Base-by-base conservation (phyloP, 1,139 yeast species). In the Kazachstania sp. region DNA sequence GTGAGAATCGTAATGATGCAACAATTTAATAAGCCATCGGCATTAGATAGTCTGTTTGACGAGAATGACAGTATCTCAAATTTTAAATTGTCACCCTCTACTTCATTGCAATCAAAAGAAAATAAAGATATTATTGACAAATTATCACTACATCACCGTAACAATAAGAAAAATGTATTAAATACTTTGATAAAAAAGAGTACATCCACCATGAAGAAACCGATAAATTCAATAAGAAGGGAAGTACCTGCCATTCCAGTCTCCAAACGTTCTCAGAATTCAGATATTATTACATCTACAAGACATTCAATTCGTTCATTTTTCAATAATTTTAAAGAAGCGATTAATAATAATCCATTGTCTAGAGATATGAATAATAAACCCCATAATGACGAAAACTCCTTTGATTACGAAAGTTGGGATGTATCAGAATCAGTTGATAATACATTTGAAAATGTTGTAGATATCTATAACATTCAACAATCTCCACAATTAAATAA, bases 1-100 rank as follows among this genome's bases (percentile, higher is more conserved):
- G 11, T 6, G 36, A n/a, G 5, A 32, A 5, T n/a, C 15, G 20
- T 13, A 4, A 37, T 12, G 8, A 23, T 37, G 18, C 29, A 13
- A 20, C 23, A 28, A 4, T 15, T 32, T n/a, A 32, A 32, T 32
- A 28, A 28, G 16, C 41, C 16, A 28, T 16, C 23, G 28, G 32
- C 28, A 29, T 13, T 30, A 8, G 42, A 39, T 19, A 39, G 29
- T 20, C 29, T 41, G 16, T 28, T 32, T 7, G 15, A 20, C 35
- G 36, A 34, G 16, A 16, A 36, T 32, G 44, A 41, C 4, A 35
- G 35, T 3, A 41, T 41, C 9, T 41, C 44, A 35, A 34, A 41
- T 12, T 28, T 41, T 2, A 32, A 35, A 28, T 20, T 41, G 13
- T 41, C 44, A 20, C 44, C 44, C 16, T 12, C 44, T 1, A 19